Evolutionary conservation across 495 filamentous ascomycete species (phyloP).

Genomic region (Stereocaulon alpinum): DNA sequence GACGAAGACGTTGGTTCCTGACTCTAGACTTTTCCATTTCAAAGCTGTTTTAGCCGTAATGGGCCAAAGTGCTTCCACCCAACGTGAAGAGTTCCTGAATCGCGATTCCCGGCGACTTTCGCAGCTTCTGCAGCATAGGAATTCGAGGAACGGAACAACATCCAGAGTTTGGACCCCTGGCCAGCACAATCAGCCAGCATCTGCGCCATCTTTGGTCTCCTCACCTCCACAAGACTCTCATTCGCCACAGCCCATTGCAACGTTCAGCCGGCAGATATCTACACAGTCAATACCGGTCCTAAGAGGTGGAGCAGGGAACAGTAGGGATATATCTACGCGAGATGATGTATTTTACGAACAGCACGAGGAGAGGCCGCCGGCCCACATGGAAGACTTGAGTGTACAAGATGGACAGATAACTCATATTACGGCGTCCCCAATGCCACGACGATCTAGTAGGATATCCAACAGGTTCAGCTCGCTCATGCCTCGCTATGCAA

Average conservation of each 20-base stretch:
- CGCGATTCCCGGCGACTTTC: conserved; percentile 21
- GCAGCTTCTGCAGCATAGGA: conserved; percentile 16
- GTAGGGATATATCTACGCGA: conserved; percentile 16
- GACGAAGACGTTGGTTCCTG: background rate
- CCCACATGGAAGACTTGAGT: conserved; percentile 21
- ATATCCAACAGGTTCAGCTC: conserved; percentile 41
- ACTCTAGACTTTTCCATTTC: background rate
- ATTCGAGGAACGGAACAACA: background rate
- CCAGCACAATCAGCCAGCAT: background rate
- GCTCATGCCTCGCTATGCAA: conserved; percentile 40
- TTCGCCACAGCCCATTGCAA: conserved; percentile 19
- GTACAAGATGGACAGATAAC: conserved; percentile 23
- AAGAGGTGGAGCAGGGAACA: background rate
- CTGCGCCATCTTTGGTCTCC: background rate
- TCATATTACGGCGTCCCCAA: conserved; percentile 26
- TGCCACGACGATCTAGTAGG: conserved; percentile 37
- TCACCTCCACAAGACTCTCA: conserved; percentile 14
- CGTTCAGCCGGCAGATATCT: conserved; percentile 25
- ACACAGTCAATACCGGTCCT: conserved; percentile 20
- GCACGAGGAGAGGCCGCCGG: conserved; percentile 22
- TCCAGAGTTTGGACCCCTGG: background rate
- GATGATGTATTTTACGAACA: conserved; percentile 24
- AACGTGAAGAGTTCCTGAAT: conserved; percentile 14
- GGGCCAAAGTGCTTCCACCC: conserved; percentile 23
- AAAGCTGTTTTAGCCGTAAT: conserved; percentile 12